Conservation (phyloP, 2,329 filamentous ascomycete genomes). For the Aspergillus pseudonomiae region DNA sequence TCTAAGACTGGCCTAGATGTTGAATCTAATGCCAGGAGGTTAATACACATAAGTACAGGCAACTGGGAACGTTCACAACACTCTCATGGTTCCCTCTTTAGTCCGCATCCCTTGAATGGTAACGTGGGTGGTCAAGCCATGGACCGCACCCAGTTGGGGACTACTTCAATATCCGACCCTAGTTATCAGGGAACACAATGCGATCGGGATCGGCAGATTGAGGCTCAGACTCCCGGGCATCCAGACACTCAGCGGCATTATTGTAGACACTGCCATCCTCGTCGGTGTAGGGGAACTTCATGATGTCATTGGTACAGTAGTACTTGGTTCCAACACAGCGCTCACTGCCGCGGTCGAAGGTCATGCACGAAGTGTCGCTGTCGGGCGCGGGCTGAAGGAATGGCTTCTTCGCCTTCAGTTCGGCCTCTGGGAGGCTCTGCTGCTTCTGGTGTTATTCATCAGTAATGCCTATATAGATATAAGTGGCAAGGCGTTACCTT, state of each 20-base stretch:
- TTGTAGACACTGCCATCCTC: not conserved
- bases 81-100: not conserved
- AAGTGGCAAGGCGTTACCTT: not conserved
- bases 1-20: not conserved
- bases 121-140: not conserved
- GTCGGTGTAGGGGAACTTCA: not conserved
- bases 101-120: not conserved
- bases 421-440: accelerated
- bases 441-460: not conserved
- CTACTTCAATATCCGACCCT: not conserved
- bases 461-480: accelerated
- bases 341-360: not conserved
- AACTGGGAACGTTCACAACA: not conserved
- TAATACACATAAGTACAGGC: not conserved
- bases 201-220: not conserved
- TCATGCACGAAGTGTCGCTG: not conserved
- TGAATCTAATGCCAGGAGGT: not conserved
- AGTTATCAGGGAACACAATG: not conserved
- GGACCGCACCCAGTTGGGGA: not conserved
- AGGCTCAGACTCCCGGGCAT: not conserved
- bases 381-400: not conserved
- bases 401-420: not conserved
- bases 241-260: not conserved
- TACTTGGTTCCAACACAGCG: not conserved
- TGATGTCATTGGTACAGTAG: not conserved